Base-by-base conservation (phyloP, 2,329 filamentous ascomycete species). In the Botrytis squamosa region DNA sequence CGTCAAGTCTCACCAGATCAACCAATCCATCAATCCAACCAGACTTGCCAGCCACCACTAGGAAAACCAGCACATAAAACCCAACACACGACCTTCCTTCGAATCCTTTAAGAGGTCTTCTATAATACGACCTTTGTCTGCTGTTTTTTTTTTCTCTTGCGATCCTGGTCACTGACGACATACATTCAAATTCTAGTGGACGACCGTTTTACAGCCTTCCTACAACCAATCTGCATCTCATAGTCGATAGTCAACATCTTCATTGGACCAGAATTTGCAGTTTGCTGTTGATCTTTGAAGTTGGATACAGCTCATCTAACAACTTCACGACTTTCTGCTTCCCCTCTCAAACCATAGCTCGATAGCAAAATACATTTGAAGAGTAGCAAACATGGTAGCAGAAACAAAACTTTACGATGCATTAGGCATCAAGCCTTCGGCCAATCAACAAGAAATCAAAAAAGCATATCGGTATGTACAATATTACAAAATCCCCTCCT, bases 321-420 rank as follows among this genome's bases (percentile, higher is more conserved):
- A 25, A 42, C 36, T 42, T 57, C n/a, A 46, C 40, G n/a, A 62
- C 16, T 10, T 42, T 46, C 22, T n/a, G 12, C 33, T 72, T 72
- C 22, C 8, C 33, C 36, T 72, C 36, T 44, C 12, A 18, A 29
- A 29, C 36, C n/a, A 36, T n/a, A 52, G 14, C 52, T 67, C 44
- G 46, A 59, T n/a, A 33, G 20, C 18, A 55, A 36, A 16, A 63
- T 40, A 65, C 33, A 3, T 62, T 29, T n/a, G 60, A 62, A 63
- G 57, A 70, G 63, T 20, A 74, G 60, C 75, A 78, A 89, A 79
- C 78, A 98, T 98, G 95, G 94, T 97, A 79, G 92, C 93, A 80
- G 95, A 98, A 86, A 96, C 93, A 71, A 97, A 97, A 84, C 91
- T 98, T 76, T 99, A 99, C 87, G 94, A 98, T 83, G 88, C 90